Conservation (phyloP, 2,329 filamentous ascomycete species). For the Bipolaris oryzae region DNA sequence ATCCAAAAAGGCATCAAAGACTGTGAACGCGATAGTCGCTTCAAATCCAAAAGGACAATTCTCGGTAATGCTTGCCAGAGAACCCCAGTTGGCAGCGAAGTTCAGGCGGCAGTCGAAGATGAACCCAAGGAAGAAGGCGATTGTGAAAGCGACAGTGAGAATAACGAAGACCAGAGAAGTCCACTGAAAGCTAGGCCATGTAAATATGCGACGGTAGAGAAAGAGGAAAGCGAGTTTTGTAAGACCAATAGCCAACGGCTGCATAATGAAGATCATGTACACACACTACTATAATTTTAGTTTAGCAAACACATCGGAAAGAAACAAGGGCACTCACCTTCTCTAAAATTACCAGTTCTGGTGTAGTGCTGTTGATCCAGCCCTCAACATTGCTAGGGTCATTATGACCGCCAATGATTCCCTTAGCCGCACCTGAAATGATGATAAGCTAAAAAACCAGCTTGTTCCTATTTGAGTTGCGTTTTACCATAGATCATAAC, state of each 20-base stretch:
- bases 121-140: constrained; percentile 15
- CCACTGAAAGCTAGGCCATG: constrained; percentile 7
- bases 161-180: constrained; percentile 3
- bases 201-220: constrained; percentile 13
- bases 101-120: constrained; percentile 12
- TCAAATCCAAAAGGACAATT: constrained; percentile 13
- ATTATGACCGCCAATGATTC: constrained; percentile 12
- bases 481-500: constrained; percentile 13
- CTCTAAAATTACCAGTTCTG: constrained; percentile 7
- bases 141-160: constrained; percentile 3
- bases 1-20: constrained; percentile 11
- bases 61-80: constrained; percentile 9
- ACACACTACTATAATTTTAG: constrained; percentile 3
- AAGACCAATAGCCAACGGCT: constrained; percentile 10
- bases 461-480: neutral
- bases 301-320: neutral
- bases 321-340: neutral
- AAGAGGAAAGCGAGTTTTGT: constrained; percentile 13
- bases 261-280: constrained; percentile 16
- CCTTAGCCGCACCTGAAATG: constrained; percentile 4
- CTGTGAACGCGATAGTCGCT: constrained; percentile 7
- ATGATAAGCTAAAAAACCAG: neutral
- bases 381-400: constrained; percentile 4
- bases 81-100: constrained; percentile 11
- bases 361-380: constrained; percentile 11